A percentile compares a stretch with the other conserved stretches of the same genome.
Evolutionary conservation across 2,329 filamentous ascomycete species (phyloP).

Genomic region (Myriosclerotinia duriaeana): DNA sequence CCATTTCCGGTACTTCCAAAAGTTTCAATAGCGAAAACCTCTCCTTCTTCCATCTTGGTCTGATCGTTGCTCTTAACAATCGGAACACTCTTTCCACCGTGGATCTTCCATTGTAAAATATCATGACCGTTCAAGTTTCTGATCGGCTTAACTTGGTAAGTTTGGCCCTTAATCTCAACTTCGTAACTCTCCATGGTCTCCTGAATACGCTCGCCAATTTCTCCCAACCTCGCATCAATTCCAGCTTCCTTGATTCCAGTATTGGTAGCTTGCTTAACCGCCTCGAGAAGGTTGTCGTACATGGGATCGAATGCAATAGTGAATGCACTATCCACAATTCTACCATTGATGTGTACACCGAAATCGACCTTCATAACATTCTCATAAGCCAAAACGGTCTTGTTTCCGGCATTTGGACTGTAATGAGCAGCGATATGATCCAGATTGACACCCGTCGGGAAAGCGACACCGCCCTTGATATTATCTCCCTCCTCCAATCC

Average conservation of each 20-base stretch:
- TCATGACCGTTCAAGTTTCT: slow-evolving; percentile 68
- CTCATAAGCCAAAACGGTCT: slow-evolving; percentile 62
- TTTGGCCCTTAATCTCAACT: slow-evolving; percentile 53
- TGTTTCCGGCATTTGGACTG: slow-evolving; percentile 84
- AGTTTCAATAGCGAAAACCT: slow-evolving; percentile 93
- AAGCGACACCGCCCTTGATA: slow-evolving; percentile 77
- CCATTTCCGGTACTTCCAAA: slow-evolving; percentile 93
- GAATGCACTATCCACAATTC: slow-evolving; percentile 71
- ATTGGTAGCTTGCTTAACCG: slow-evolving; percentile 68
- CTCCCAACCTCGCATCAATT: slow-evolving; percentile 82
- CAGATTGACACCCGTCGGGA: slow-evolving; percentile 79
- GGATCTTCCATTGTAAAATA: slow-evolving; percentile 85
- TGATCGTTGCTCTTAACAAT: slow-evolving; percentile 86
- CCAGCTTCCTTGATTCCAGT: slow-evolving; percentile 84
- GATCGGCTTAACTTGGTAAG: slow-evolving; percentile 55
- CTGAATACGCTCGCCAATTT: slow-evolving; percentile 58
- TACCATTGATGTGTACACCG: slow-evolving; percentile 68
- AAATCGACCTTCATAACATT: slow-evolving; percentile 76
- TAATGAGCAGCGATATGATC: slow-evolving; percentile 87
- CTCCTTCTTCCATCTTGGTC: slow-evolving; percentile 97
- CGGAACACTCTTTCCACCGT: slow-evolving; percentile 89
- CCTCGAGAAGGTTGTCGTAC: slow-evolving; percentile 65
- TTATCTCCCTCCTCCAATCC: slow-evolving; percentile 77
- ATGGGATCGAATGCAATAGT: slow-evolving; percentile 67
- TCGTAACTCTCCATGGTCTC: slow-evolving; percentile 64